phyloP scores from a whole-genome alignment of 73 alveolate species.

The Symbiodinium natans region DNA sequence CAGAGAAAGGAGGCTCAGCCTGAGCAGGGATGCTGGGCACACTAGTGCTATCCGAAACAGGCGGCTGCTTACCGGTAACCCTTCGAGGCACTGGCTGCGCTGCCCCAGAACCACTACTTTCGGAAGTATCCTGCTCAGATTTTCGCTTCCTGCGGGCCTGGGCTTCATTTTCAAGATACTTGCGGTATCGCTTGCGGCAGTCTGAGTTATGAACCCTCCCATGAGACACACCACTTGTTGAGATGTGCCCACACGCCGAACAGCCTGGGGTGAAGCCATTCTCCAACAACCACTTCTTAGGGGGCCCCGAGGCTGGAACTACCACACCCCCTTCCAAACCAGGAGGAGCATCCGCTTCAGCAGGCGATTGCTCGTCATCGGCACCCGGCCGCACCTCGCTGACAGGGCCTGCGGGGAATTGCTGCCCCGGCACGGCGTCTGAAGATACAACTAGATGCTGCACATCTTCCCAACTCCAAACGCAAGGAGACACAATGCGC shows the following conservation, averaged over 20 bases:
- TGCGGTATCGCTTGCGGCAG: background rate
- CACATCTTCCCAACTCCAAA: background rate
- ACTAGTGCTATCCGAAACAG: background rate
- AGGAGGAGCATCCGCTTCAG: background rate
- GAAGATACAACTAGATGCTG: background rate
- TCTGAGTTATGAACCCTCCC: background rate
- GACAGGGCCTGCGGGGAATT: background rate
- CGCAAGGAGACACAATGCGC: background rate
- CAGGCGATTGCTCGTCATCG: too few relatives aligned
- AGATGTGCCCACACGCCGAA: background rate
- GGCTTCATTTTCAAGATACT: background rate
- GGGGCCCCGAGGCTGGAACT: conserved; percentile 27
- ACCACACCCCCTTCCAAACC: background rate
- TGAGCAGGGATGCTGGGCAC: background rate
- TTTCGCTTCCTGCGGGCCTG: background rate
- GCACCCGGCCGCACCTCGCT: too few relatives aligned
- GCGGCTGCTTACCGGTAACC: background rate
- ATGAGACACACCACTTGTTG: background rate
- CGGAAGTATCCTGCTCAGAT: background rate
- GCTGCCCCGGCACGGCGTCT: too few relatives aligned
- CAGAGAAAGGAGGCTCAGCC: background rate
- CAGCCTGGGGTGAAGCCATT: conserved; percentile 4
- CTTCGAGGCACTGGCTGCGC: background rate
- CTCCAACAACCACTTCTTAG: background rate
- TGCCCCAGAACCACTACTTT: background rate